Evolutionary conservation across 169 alveolate genomes (phyloP).

Genomic region (Plasmodium malariae): DNA sequence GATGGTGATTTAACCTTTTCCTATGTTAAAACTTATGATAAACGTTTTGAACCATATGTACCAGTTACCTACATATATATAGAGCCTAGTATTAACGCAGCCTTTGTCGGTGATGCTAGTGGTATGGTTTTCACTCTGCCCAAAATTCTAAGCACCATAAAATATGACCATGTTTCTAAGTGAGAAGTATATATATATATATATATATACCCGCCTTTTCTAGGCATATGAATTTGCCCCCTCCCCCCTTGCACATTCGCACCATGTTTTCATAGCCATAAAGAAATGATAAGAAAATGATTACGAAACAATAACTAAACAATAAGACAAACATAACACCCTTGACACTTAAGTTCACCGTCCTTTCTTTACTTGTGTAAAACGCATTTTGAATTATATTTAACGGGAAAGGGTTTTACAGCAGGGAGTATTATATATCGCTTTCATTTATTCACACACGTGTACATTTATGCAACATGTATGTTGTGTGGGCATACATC

Average conservation of each 20-base stretch:
- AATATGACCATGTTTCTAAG: conserved; percentile 27
- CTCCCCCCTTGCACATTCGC: neutral
- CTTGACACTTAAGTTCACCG: too few relatives aligned
- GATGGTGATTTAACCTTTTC: conserved; percentile 66
- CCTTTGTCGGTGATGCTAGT: conserved; percentile 75
- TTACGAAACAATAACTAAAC: too few relatives aligned
- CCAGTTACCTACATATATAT: conserved; percentile 58
- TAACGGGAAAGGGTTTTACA: too few relatives aligned
- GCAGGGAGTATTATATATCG: too few relatives aligned
- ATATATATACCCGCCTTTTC: neutral
- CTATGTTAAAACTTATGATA: conserved; percentile 37
- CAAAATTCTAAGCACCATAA: conserved; percentile 29
- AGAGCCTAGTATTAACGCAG: conserved; percentile 66
- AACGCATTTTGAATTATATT: too few relatives aligned
- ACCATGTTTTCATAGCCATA: too few relatives aligned
- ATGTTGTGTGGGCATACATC: too few relatives aligned
- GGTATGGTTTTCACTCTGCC: conserved; percentile 75
- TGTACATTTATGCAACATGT: too few relatives aligned
- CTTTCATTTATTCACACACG: too few relatives aligned
- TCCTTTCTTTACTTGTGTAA: too few relatives aligned
- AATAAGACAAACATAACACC: too few relatives aligned
- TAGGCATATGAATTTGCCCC: neutral
- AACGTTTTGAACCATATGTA: conserved; percentile 68
- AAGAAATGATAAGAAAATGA: too few relatives aligned
- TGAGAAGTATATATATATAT: neutral